Base-by-base conservation (phyloP, 2,329 filamentous ascomycete species). In the Penicillium polonicum region DNA sequence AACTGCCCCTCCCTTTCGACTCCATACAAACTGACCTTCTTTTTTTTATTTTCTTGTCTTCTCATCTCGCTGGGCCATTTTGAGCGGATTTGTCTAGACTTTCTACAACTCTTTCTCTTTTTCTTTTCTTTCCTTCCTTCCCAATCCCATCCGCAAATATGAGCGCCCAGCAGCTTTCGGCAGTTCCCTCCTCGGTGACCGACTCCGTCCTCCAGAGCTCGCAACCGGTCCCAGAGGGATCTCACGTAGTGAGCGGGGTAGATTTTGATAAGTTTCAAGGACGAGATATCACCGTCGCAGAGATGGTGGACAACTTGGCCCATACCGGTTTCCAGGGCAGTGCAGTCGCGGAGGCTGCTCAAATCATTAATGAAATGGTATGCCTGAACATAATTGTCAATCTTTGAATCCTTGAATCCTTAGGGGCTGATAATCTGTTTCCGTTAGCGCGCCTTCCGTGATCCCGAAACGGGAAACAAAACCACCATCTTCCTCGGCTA, bases 401-500 rank as follows among this genome's bases (percentile, higher is more conserved):
- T 4, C 13, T 13, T 5, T 31, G 3, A 9, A 43, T 35, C 3
- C 6, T 25, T 3, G 12, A 23, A 23, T 44, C 23, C 9, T 29
- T 6, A 17, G 7, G 17, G 8, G 41, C 48, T 57, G 1, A 57
- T 25, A 1, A 2, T 21, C 33, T 51, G 59, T 57, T 44, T 48
- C 59, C 52, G 17, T 79, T 70, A 88, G 91, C 85, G 91, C 71
- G 83, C 84, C 57, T 97, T 91, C 88, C 82, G 83, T 60, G 89
- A 96, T 72, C 85, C 90, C 0, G 89, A 92, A 70, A 90, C 90
- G 2, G 85, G 85, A 15, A 86, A 89, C 27, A 85, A 85, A 68
- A 94, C 94, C 19, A 97, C 94, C 59, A 93, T 99, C 67, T 97
- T 99, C 76, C 85, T 99, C 9, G 94, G 94, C 57, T 99, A 97